Conservation (phyloP, 2,329 filamentous ascomycete genomes). For the Fusarium guadeloupense region DNA sequence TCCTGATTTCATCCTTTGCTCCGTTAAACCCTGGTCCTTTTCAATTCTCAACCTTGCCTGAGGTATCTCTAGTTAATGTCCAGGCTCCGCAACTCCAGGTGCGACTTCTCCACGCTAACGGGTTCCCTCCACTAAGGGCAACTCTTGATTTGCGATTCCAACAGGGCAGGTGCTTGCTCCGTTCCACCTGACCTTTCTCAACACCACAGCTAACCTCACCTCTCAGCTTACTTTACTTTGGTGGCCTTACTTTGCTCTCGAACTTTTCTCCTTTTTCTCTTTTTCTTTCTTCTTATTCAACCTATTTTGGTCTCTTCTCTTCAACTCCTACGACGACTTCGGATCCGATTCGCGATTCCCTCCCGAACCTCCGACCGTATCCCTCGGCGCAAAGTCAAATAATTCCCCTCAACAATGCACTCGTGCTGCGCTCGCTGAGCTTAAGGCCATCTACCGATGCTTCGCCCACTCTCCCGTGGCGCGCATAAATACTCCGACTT, state of each 20-base stretch:
- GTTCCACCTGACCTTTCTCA: conserved; percentile 33
- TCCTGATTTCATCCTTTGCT: background rate
- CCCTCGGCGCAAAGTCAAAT: conserved; percentile 13
- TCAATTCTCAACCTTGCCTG: background rate
- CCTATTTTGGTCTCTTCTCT: background rate
- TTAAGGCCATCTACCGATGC: conserved; percentile 32
- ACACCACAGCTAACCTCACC: conserved; percentile 30
- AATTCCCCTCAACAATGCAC: conserved; percentile 34
- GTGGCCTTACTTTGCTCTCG: no score
- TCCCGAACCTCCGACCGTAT: conserved; percentile 15
- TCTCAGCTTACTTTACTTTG: conserved; percentile 10
- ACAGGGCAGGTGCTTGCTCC: conserved; percentile 32
- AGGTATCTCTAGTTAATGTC: conserved; percentile 13
- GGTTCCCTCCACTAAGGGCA: conserved; percentile 27
- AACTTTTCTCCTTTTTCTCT: background rate
- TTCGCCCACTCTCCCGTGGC: conserved; percentile 35
- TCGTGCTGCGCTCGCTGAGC: conserved; percentile 32
- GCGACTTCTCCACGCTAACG: conserved; percentile 32
- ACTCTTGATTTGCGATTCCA: conserved; percentile 27
- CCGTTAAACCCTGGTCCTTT: background rate
- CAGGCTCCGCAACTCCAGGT: conserved; percentile 28
- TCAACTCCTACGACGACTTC: conserved; percentile 3
- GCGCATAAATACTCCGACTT: conserved; percentile 36
- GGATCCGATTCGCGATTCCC: conserved; percentile 22
- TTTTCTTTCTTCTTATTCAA: background rate